Base-by-base conservation (phyloP, 148 eudicot species). In the Polygonum maritimum region DNA sequence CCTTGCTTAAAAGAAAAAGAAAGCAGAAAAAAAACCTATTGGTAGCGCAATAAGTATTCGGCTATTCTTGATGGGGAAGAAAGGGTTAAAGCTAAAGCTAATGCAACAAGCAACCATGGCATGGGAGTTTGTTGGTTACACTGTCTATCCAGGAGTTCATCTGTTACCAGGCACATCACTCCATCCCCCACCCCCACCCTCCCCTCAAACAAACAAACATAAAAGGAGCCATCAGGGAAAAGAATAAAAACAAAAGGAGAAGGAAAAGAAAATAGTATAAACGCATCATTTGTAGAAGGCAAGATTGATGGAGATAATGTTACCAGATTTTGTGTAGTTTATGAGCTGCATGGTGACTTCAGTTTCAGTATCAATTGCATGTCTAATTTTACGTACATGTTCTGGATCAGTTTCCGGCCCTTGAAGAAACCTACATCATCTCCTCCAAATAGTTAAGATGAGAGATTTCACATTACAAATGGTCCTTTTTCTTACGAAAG, bases 351-450 rank as follows among this genome's bases (percentile, higher is more conserved):
- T 97, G 2, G 99, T 92, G 75, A 96, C 92, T 48, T 92, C 95
- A 72, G 82, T 88, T 79, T 96, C 93, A 63, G 82, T 91, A 77
- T 91, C 85, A 74, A 96, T 92, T 41, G 98, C 99, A 3, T 88
- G 75, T 79, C 98, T 89, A 73, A 96, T 92, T 84, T 96, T 96
- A 79, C 81, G 89, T 63, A 96, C 99, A 2, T 97, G 89, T 3
- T 83, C 87, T 51, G 95, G 99, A 85, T 96, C 97, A 76, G 99
- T 96, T 88, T 96, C 99, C 16, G 98, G 98, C 33, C 99, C 99
- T 86, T 92, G 98, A 74, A 96, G 97, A 83, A 96, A 96, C 85
- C 97, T 96, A 75, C 75, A 77, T 18, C 58, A 77, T 60, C 75
- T 48, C 71, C 18, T 33, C 19, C 41, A 15, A 35, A 33, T 16